These are phyloP conservation scores for Raphanus sativus DNA, from an alignment of 345 rosid genomes.

Conservation along the genomic window DNA sequence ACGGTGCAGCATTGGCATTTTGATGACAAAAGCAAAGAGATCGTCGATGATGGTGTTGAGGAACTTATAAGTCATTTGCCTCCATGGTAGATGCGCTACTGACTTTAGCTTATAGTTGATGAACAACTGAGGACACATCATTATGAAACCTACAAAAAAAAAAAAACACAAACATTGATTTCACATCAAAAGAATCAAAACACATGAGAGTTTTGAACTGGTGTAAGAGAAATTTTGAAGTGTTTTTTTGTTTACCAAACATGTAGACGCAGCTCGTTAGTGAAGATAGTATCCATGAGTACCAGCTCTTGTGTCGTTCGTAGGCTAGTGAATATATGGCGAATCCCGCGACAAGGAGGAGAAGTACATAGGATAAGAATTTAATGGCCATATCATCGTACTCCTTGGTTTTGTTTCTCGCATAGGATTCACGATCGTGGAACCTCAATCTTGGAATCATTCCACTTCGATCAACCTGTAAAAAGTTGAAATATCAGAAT, in stretches of 20 bases:
- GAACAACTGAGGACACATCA: conserved; percentile 99
- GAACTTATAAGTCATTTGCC: conserved; percentile 99
- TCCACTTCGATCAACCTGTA: conserved; percentile 87
- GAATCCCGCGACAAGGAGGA: conserved; percentile 79
- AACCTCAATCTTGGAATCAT: conserved; percentile 85
- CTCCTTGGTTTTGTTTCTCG: conserved; percentile 95
- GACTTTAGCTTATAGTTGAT: conserved; percentile 95
- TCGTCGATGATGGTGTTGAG: conserved; percentile 96
- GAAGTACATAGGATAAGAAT: conserved; percentile 84
- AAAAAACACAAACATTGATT: not conserved
- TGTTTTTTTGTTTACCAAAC: conserved; percentile 68
- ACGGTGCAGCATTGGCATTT: conserved; percentile 92
- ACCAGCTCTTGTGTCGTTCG: conserved; percentile 98
- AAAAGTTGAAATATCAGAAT: not conserved
- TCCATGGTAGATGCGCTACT: conserved; percentile 97
- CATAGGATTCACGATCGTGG: conserved; percentile 91
- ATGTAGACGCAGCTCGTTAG: conserved; percentile 98
- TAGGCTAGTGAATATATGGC: conserved; percentile 84
- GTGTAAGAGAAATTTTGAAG: not conserved
- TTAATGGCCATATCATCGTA: conserved; percentile 98
- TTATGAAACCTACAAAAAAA: conserved; percentile 74
- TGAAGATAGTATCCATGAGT: conserved; percentile 97
- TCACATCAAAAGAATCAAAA: not conserved
- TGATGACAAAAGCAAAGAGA: conserved; percentile 96
- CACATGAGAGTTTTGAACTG: conserved; percentile 16